Evolutionary conservation across 805 yeast species (phyloP).

Genomic region (Starmerella kuoi): DNA sequence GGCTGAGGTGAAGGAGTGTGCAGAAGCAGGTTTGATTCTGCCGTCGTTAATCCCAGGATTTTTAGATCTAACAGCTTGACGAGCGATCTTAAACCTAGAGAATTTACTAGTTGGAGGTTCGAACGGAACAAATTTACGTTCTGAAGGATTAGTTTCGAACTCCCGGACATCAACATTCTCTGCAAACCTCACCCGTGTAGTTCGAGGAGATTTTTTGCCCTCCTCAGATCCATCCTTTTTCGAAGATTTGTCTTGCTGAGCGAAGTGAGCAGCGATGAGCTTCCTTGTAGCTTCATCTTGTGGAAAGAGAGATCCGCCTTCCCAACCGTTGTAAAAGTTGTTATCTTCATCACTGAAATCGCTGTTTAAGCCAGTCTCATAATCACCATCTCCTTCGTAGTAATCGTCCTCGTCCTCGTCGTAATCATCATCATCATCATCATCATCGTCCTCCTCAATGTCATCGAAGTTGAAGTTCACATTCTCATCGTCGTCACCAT

Average conservation of each 20-base stretch:
- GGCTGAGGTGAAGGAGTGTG: too few species aligned
- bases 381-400: neutral
- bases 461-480: constrained; percentile 19
- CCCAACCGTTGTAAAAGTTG: constrained; percentile 32
- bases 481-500: constrained; percentile 35
- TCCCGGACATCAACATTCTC: constrained; percentile 22
- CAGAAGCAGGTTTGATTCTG: too few species aligned
- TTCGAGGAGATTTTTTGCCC: neutral
- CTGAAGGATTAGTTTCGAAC: constrained; percentile 21
- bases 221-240: neutral
- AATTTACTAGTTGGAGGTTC: constrained; percentile 17
- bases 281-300: constrained; percentile 14
- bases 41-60: neutral
- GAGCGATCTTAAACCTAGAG: constrained; percentile 26
- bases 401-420: constrained; percentile 15
- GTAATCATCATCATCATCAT: constrained; percentile 23
- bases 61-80: constrained; percentile 1
- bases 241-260: neutral
- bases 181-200: constrained; percentile 16
- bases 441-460: constrained; percentile 31
- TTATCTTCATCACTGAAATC: constrained; percentile 23
- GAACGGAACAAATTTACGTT: constrained; percentile 16
- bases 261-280: constrained; percentile 15
- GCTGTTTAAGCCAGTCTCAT: neutral
- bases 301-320: constrained; percentile 30